Evolutionary conservation across 1,139 yeast species (phyloP).

Genomic region (Protomyces pachydermus): DNA sequence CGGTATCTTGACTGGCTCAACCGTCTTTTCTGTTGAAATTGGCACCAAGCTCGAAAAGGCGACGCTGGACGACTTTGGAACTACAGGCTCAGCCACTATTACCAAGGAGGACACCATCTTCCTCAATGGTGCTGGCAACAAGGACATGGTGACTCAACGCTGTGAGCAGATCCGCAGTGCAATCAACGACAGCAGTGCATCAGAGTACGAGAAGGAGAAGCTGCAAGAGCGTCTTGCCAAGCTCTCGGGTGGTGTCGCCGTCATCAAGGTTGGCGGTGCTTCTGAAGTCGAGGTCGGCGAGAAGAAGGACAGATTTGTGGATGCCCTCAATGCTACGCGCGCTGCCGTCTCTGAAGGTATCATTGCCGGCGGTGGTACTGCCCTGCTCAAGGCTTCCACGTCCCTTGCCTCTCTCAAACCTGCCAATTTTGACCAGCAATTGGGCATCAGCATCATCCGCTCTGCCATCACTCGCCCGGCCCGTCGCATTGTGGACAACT

Average conservation of each 20-base stretch:
- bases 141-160: constrained; percentile 81
- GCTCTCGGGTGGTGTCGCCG: constrained; percentile 99
- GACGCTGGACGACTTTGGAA: constrained; percentile 84
- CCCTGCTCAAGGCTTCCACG: constrained; percentile 89
- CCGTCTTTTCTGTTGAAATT: constrained; percentile 96
- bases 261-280: constrained; percentile 95
- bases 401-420: constrained; percentile 73
- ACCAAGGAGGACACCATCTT: constrained; percentile 97
- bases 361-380: constrained; percentile 99
- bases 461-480: constrained; percentile 97
- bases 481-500: constrained; percentile 92
- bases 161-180: constrained; percentile 93
- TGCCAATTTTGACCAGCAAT: constrained; percentile 92
- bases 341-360: constrained; percentile 99
- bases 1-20: constrained; percentile 95
- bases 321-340: constrained; percentile 97
- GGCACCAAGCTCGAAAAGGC: constrained; percentile 97
- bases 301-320: constrained; percentile 99
- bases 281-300: constrained; percentile 99
- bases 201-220: constrained; percentile 96
- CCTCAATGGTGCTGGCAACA: constrained; percentile 91
- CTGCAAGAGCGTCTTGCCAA: constrained; percentile 97
- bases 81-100: constrained; percentile 86
- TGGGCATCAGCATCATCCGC: constrained; percentile 93
- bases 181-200: constrained; percentile 63